phyloP scores from a whole-genome alignment of 2,329 filamentous ascomycete genomes.

The Raffaelea arxii region DNA sequence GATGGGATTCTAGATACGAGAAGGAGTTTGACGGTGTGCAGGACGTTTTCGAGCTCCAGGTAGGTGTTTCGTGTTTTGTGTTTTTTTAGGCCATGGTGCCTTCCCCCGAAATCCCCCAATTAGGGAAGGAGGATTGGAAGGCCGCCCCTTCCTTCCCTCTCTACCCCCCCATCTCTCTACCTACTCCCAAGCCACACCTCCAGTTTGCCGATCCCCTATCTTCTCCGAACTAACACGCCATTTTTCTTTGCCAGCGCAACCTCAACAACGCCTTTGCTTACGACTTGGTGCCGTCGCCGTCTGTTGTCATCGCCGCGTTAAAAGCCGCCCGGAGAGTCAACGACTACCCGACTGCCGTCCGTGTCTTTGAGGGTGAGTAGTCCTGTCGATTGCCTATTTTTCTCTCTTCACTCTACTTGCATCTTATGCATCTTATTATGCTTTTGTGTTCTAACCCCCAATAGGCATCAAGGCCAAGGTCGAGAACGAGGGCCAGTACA shows the following conservation, averaged over 20 bases:
- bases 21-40: conserved; percentile 97
- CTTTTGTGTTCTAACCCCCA: background rate
- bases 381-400: background rate
- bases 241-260: too few relatives aligned
- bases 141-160: too few relatives aligned
- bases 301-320: conserved; percentile 83
- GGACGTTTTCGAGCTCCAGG: conserved; percentile 99
- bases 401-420: background rate
- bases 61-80: conserved; percentile 34
- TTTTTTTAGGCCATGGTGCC: background rate
- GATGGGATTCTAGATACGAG: conserved; percentile 67
- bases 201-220: too few relatives aligned
- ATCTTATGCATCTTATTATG: too few relatives aligned
- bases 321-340: conserved; percentile 93
- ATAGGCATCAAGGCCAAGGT: conserved; percentile 97
- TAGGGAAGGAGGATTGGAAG: too few relatives aligned
- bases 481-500: conserved; percentile 95
- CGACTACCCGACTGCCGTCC: conserved; percentile 95
- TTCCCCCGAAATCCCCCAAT: background rate
- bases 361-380: conserved; percentile 88
- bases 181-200: too few relatives aligned
- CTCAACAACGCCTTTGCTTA: conserved; percentile 99
- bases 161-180: too few relatives aligned
- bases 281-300: conserved; percentile 93
- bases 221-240: too few relatives aligned